Evolutionary conservation across 768 basidiomycete species (phyloP).

Genomic region (Nidularia pulvinata): DNA sequence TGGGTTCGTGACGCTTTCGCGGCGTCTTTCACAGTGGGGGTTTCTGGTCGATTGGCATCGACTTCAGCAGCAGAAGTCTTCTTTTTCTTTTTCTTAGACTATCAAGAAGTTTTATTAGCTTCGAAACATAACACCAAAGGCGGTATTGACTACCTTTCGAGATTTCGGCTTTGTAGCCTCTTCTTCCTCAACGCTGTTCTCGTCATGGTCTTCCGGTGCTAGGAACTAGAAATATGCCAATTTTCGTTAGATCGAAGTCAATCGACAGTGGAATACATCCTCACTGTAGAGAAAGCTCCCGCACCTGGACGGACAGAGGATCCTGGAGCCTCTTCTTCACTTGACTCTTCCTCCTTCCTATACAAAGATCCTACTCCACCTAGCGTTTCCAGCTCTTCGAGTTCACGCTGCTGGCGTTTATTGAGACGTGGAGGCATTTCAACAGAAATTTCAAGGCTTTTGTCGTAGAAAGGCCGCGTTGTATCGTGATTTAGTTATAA

Average conservation of each 20-base stretch:
- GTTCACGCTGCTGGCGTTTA: slow-evolving; percentile 86
- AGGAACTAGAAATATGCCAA: slow-evolving; percentile 39
- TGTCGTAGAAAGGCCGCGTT: no score
- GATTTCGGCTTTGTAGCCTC: slow-evolving; percentile 26
- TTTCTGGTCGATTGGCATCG: no score
- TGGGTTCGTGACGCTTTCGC: not conserved
- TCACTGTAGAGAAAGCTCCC: slow-evolving; percentile 44
- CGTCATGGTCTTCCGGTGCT: slow-evolving; percentile 19
- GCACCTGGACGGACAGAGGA: slow-evolving; percentile 11
- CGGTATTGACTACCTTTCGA: slow-evolving; percentile 27
- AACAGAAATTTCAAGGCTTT: no score
- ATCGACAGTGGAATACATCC: slow-evolving; percentile 9
- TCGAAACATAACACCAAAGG: no score
- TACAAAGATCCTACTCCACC: slow-evolving; percentile 17
- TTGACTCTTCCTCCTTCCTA: slow-evolving; percentile 23
- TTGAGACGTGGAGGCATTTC: slow-evolving; percentile 80
- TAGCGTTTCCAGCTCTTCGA: slow-evolving; percentile 74
- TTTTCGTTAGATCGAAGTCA: slow-evolving; percentile 3
- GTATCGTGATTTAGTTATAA: no score
- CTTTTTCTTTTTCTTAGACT: slow-evolving; percentile 43
- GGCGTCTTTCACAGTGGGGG: not conserved
- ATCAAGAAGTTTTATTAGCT: no score
- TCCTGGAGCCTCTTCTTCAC: slow-evolving; percentile 34
- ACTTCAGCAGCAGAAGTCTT: slow-evolving; percentile 7
- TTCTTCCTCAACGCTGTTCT: slow-evolving; percentile 28